Evolutionary conservation across 805 yeast species (phyloP), one percentile per base, ranked within the genome.

Genomic region (Barnettozyma wickerhamii): DNA sequence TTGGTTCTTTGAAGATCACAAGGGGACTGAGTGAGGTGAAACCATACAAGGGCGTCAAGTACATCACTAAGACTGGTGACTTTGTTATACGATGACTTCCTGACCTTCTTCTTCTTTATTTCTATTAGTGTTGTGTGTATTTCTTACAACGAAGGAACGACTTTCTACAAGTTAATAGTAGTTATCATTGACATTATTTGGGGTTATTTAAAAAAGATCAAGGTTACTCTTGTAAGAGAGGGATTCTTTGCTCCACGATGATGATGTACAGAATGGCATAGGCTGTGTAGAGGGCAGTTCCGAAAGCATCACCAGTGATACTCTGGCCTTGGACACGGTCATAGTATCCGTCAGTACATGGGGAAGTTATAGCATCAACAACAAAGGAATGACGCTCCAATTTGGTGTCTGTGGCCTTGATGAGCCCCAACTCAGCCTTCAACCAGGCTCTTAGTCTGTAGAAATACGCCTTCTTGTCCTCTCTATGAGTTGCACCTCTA

Each of bases 21-120:
- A 69, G 76, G 48, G 89, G 91, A 0, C 51, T 78, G 41, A 74
- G 75, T 6, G 78, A 77, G 3, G 81, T 77, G 10, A 82, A 80
- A 53, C 95, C 96, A 0, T 90, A 78, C 67, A 90, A 89, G 59
- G 98, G 98, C 1, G 96, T 90, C 17, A 84, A 89, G 56, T 90
- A 90, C 56, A 65, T 75, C 10, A 79, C 95, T 6, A 63, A 64
- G 40, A 71, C 84, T 0, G 84, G 82, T 1, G 80, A 81, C 40
- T 75, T 68, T 30, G 42, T 53, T 15, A 56, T 56, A 39, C 45
- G 51, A 41, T 50, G 33, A 33, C 18, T 20, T 20, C 21, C 30
- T 28, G 14, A 15, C 7, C 15, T 2, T 28, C 17, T n/a, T n/a
- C 3, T 28, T 14, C 30, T 28, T 7, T n/a, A 9, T 14, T 28